Evolutionary conservation across 2,329 filamentous ascomycete genomes (phyloP).

Genomic region (Cladosporium sp.): DNA sequence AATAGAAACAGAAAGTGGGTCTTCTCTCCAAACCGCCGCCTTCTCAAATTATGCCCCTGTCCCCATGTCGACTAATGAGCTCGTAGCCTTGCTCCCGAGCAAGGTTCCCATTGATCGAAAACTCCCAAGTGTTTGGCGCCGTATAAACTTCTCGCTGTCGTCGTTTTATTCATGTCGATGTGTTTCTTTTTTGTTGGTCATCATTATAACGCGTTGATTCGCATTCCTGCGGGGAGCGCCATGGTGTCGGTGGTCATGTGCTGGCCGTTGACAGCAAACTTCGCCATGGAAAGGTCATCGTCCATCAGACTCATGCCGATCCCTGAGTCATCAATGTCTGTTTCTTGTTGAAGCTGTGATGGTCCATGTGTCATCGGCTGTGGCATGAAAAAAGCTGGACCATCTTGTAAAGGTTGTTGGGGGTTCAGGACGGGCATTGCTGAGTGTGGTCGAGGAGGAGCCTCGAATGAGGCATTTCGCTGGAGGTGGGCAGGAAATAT

Average conservation of each 20-base stretch:
- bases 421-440: conserved; percentile 17
- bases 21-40: not conserved
- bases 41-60: conserved; percentile 11
- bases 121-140: conserved; percentile 13
- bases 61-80: conserved; percentile 2
- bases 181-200: not conserved
- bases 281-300: conserved; percentile 31
- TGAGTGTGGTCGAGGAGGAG: conserved; percentile 3
- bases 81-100: conserved; percentile 14
- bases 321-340: conserved; percentile 43
- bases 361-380: conserved; percentile 24
- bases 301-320: conserved; percentile 42
- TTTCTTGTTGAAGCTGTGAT: conserved; percentile 28
- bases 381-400: conserved; percentile 25
- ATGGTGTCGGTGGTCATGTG: conserved; percentile 16
- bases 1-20: conserved; percentile 1
- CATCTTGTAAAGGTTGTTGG: conserved; percentile 13
- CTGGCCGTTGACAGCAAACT: conserved; percentile 15
- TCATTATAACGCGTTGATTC: conserved; percentile 18
- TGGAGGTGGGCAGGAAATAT: conserved; percentile 20
- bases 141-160: conserved; percentile 14
- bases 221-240: conserved; percentile 16
- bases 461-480: conserved; percentile 15
- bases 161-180: conserved; percentile 11
- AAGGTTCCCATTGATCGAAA: conserved; percentile 12